These are phyloP conservation scores for Lagenidium giganteum DNA, from an alignment of 352 stramenopile genomes.

Conservation along the genomic window DNA sequence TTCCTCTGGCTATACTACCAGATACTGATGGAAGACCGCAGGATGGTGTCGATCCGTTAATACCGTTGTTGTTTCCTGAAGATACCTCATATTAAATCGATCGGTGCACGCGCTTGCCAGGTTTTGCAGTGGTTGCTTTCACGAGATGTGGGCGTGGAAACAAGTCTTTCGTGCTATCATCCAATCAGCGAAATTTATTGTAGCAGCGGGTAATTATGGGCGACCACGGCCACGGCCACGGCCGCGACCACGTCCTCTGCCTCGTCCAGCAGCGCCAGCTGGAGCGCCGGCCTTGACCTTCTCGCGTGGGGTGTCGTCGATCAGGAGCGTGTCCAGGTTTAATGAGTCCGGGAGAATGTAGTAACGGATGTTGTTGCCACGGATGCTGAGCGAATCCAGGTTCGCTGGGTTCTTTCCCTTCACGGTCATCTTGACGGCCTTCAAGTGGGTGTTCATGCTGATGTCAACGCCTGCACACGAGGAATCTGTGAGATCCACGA, in stretches of 20 bases:
- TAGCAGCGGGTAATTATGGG: slow-evolving; percentile 12
- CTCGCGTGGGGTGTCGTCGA: slow-evolving; percentile 97
- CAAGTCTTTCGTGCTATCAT: too few species aligned
- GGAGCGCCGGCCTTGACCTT: slow-evolving; percentile 78
- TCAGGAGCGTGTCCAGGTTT: slow-evolving; percentile 98
- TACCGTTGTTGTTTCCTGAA: too few species aligned
- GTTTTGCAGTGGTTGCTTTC: too few species aligned
- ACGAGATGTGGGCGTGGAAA: too few species aligned
- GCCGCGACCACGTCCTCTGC: slow-evolving; percentile 71
- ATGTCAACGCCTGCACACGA: slow-evolving; percentile 93
- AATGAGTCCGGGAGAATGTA: slow-evolving; percentile 94
- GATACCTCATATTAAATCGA: too few species aligned
- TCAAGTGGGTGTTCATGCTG: slow-evolving; percentile 99
- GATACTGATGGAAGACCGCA: too few species aligned
- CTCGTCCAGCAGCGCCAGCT: slow-evolving; percentile 57
- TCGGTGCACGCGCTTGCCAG: too few species aligned
- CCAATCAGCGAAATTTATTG: too few species aligned
- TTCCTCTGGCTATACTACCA: too few species aligned
- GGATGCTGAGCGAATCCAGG: slow-evolving; percentile 96
- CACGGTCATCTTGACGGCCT: slow-evolving; percentile 97
- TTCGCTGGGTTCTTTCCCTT: slow-evolving; percentile 97
- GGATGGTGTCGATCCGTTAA: too few species aligned
- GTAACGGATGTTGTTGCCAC: slow-evolving; percentile 98
- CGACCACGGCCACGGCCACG: slow-evolving; percentile 64
- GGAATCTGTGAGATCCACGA: slow-evolving; percentile 1